phyloP scores from a whole-genome alignment of 495 filamentous ascomycete genomes.

The Aspergillus sclerotioniger region DNA sequence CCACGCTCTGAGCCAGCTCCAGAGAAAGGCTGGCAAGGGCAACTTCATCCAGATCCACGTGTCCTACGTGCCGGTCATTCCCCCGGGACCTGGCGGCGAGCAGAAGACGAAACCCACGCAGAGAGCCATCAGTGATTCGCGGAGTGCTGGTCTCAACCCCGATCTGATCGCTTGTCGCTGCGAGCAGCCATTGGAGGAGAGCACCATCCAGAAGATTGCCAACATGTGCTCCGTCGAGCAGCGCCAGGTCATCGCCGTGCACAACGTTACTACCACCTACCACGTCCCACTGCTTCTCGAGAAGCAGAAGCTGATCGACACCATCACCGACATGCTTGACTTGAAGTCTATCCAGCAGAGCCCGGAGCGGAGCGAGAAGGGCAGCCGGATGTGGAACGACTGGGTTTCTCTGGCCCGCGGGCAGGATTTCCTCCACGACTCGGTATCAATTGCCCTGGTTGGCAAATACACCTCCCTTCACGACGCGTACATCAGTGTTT shows the following conservation, averaged over 20 bases:
- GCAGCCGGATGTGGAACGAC: conserved; percentile 63
- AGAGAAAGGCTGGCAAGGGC: conserved; percentile 64
- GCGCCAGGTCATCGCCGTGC: conserved; percentile 80
- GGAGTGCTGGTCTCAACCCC: conserved; percentile 78
- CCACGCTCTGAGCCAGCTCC: conserved; percentile 78
- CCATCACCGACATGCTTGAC: conserved; percentile 60
- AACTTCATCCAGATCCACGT: conserved; percentile 90
- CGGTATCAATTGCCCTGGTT: conserved; percentile 80
- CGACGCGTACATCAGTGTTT: conserved; percentile 80
- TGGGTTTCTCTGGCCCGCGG: conserved; percentile 69
- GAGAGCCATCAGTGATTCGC: conserved; percentile 75
- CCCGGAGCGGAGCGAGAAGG: conserved; percentile 51
- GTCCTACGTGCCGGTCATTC: conserved; percentile 68
- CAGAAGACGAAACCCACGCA: conserved; percentile 98
- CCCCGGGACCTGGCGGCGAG: conserved; percentile 45
- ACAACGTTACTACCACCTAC: conserved; percentile 82
- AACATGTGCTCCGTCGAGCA: conserved; percentile 77
- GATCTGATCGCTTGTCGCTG: conserved; percentile 96
- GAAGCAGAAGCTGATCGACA: conserved; percentile 66
- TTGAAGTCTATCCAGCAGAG: conserved; percentile 33
- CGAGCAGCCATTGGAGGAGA: conserved; percentile 63
- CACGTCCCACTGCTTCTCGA: conserved; percentile 89
- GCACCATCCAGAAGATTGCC: conserved; percentile 86
- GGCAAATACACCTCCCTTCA: conserved; percentile 85
- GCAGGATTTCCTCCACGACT: conserved; percentile 60